phyloP scores from a whole-genome alignment of 805 yeast species.

The Ogataea nonfermentans region DNA sequence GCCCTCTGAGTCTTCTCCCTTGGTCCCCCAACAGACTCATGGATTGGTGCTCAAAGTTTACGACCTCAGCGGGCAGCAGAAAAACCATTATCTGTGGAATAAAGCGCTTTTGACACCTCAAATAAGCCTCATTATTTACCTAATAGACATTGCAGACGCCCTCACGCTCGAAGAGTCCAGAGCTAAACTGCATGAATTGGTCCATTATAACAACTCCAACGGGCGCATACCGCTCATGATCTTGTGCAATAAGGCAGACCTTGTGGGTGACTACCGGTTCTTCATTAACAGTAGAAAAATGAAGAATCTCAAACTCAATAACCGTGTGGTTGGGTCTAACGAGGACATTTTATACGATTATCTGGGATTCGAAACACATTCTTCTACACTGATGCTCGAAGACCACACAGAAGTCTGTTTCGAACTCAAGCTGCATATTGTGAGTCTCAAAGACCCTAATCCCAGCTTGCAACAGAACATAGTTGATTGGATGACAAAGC shows the following conservation, averaged over 20 bases:
- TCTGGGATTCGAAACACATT: slow-evolving; percentile 18
- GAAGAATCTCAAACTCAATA: slow-evolving; percentile 11
- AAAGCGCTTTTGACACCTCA: slow-evolving; percentile 9
- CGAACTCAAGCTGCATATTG: slow-evolving; percentile 25
- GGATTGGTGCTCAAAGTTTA: slow-evolving; percentile 21
- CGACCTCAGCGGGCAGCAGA: slow-evolving; percentile 34
- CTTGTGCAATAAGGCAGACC: slow-evolving; percentile 32
- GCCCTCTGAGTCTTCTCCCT: slow-evolving; percentile 3
- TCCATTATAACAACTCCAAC: slow-evolving; percentile 20
- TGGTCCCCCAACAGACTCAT: slow-evolving; percentile 4
- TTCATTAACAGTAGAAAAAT: slow-evolving; percentile 5
- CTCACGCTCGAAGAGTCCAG: slow-evolving; percentile 26
- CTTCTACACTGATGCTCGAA: slow-evolving; percentile 2
- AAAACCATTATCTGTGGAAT: slow-evolving; percentile 27
- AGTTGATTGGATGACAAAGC: slow-evolving; percentile 24
- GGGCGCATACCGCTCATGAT: slow-evolving; percentile 28
- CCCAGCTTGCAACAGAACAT: slow-evolving; percentile 10
- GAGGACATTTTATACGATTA: slow-evolving; percentile 19
- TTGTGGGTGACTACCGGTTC: slow-evolving; percentile 21
- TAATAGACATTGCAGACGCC: slow-evolving; percentile 32
- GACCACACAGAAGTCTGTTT: slow-evolving; percentile 16
- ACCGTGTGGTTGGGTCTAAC: slow-evolving; percentile 8
- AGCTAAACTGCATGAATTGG: slow-evolving; percentile 20
- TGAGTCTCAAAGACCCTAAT: slow-evolving; percentile 19
- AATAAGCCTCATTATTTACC: slow-evolving; percentile 25